Evolutionary conservation across 306 rosid species (phyloP), one percentile per base, ranked within the genome.

Genomic region (Medicago arabica): DNA sequence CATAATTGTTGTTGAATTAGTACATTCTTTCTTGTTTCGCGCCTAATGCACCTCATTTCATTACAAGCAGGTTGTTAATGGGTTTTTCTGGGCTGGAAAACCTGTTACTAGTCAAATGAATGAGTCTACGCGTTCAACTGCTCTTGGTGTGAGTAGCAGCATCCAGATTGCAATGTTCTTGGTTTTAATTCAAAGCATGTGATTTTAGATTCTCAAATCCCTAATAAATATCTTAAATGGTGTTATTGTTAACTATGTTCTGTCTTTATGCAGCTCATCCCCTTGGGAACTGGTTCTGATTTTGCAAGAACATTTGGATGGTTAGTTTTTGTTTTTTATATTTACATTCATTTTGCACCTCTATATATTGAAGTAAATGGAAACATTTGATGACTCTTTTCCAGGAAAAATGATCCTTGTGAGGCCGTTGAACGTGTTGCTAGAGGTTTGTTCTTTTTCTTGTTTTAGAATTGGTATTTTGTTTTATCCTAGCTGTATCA

Each of bases 71-170:
- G 99, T 92, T 85, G 96, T 95, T 31, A 95, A 95, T 81, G 99
- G 99, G 68, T 95, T 92, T 85, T 95, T 95, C 80, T 92, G 99
- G 97, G 97, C 81, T 51, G 99, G 97, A 78, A 89, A 95, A 72
- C 90, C 90, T 59, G 92, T 95, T 49, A 57, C 79, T 64, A 88
- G 85, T 85, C 86, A 88, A 18, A 85, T 84, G 75, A 77, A 85
- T 73, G 92, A 85, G 67, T 80, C 78, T 75, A 77, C 82, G 1
- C 81, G 51, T 65, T 85, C 97, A 85, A 95, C 99, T 67, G 99
- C 99, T 67, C 96, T 95, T 15, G 99, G 97, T 78, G 99, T 95
- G 87, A 89, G 97, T 86, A 85, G 36, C 71, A 64, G 28, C 72
- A n/a, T 39, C 80, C 34, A 8, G 31, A 55, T 62, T 81, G 36